Percentiles rank a stretch among this genome's conserved stretches.
Evolutionary conservation across 2,329 filamentous ascomycete species (phyloP).

Genomic region (Microsporum canis): DNA sequence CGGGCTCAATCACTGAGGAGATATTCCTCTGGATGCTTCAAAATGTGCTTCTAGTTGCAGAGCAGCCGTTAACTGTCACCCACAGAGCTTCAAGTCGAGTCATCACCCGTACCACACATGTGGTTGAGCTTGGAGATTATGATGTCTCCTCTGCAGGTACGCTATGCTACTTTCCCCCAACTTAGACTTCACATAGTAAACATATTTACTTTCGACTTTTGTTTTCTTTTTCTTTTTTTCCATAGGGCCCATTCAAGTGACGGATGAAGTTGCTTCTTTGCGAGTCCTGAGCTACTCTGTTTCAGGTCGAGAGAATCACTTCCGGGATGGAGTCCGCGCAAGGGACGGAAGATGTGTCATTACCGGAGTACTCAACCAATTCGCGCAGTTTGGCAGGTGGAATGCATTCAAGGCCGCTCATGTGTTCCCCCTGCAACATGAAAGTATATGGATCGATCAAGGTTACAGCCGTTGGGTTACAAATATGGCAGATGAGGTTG

Average conservation of each 20-base stretch:
- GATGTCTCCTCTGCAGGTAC: background rate
- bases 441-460: background rate
- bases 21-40: conserved; percentile 11
- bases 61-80: conserved; percentile 9
- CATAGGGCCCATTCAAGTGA: no score
- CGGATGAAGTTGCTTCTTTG: no score
- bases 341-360: no score
- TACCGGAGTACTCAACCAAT: background rate
- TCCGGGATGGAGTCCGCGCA: no score
- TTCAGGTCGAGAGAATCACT: no score
- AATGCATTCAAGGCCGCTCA: background rate
- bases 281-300: no score
- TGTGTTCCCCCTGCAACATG: background rate
- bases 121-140: conserved; percentile 8
- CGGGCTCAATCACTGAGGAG: conserved; percentile 11
- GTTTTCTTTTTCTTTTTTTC: no score
- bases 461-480: background rate
- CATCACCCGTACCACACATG: conserved; percentile 7
- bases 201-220: no score
- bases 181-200: no score
- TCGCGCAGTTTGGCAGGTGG: background rate
- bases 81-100: conserved; percentile 6
- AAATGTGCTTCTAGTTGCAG: conserved; percentile 11
- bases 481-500: background rate
- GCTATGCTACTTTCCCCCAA: no score